These are phyloP conservation scores for Alectoria sarmentosa DNA, from an alignment of 495 filamentous ascomycete species.

Conservation along the genomic window DNA sequence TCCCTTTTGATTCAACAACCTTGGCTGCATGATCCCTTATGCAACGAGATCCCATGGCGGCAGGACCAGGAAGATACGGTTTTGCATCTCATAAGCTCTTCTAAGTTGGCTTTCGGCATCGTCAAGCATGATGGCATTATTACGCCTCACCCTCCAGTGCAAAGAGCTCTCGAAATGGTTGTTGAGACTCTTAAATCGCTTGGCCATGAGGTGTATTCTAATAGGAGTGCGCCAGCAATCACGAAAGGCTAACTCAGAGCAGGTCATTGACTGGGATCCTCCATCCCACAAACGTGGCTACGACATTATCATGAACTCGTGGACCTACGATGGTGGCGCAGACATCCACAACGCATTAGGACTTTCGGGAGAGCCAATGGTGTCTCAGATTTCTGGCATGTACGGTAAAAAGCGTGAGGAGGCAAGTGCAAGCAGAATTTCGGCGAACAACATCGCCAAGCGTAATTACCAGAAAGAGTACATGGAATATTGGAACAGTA, in stretches of 20 bases:
- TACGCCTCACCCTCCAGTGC: slow-evolving; percentile 47
- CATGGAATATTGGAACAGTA: slow-evolving; percentile 65
- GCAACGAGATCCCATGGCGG: slow-evolving; percentile 57
- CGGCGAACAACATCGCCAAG: slow-evolving; percentile 49
- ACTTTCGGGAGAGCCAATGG: slow-evolving; percentile 49
- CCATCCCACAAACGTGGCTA: slow-evolving; percentile 39
- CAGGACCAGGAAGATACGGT: slow-evolving; percentile 44
- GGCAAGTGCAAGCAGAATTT: slow-evolving; percentile 41
- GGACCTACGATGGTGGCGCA: slow-evolving; percentile 42
- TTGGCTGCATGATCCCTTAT: slow-evolving; percentile 59
- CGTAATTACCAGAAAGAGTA: slow-evolving; percentile 56
- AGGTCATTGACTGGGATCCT: slow-evolving; percentile 51
- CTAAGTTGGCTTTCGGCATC: slow-evolving; percentile 47
- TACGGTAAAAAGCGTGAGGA: slow-evolving; percentile 27
- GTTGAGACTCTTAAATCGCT: slow-evolving; percentile 42
- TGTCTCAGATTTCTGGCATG: slow-evolving; percentile 34
- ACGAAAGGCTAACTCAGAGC: neutral
- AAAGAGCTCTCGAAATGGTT: slow-evolving; percentile 46
- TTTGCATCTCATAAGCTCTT: slow-evolving; percentile 35
- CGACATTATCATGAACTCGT: slow-evolving; percentile 33
- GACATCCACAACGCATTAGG: slow-evolving; percentile 41
- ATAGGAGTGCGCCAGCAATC: neutral
- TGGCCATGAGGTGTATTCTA: slow-evolving; percentile 38
- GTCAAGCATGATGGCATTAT: slow-evolving; percentile 44
- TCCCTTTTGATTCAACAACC: slow-evolving; percentile 48